Conservation (phyloP, 2,329 filamentous ascomycete genomes). For the Rutstroemia sp. region DNA sequence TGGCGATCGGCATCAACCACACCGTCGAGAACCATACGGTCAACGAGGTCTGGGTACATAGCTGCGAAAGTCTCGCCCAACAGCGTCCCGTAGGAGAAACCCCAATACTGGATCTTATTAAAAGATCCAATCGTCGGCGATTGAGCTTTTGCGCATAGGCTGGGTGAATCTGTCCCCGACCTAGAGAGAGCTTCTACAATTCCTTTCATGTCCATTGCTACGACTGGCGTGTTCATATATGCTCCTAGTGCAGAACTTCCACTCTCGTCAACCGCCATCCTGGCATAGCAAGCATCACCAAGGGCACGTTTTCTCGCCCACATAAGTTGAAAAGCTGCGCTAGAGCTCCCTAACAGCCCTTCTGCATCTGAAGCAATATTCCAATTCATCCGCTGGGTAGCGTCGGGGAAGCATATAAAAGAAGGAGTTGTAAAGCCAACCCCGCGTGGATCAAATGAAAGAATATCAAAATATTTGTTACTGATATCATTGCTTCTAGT, state of each 20-base stretch:
- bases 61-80: constrained; percentile 37
- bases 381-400: not conserved
- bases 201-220: constrained; percentile 28
- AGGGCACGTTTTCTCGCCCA: constrained; percentile 24
- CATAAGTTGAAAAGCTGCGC: not conserved
- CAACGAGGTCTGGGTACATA: constrained; percentile 35
- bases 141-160: constrained; percentile 19
- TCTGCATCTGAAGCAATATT: not conserved
- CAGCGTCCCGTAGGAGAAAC: constrained; percentile 41
- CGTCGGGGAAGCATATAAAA: not conserved
- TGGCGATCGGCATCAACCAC: constrained; percentile 23
- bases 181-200: constrained; percentile 19
- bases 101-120: constrained; percentile 37
- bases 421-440: not conserved
- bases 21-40: constrained; percentile 31
- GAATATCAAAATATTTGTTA: not conserved
- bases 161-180: not conserved
- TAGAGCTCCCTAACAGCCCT: not conserved
- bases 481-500: no score
- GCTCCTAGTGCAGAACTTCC: constrained; percentile 35
- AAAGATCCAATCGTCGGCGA: constrained; percentile 4
- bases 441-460: not conserved
- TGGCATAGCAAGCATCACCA: constrained; percentile 33
- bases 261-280: constrained; percentile 32
- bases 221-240: constrained; percentile 24